Evolutionary conservation across 2,329 filamentous ascomycete genomes (phyloP).

Genomic region (Nemania sp.): DNA sequence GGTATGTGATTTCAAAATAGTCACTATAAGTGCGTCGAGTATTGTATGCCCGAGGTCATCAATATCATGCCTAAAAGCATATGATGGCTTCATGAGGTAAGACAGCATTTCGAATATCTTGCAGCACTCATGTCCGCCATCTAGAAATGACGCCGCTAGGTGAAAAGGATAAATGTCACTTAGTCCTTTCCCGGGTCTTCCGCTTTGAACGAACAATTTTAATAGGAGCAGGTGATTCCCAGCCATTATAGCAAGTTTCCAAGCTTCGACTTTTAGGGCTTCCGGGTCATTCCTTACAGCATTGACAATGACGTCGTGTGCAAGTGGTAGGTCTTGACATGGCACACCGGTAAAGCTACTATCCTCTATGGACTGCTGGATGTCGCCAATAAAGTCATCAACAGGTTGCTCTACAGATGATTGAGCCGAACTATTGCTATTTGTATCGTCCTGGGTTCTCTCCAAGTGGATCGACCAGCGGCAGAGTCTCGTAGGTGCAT

Average conservation of each 20-base stretch:
- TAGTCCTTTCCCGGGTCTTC: neutral
- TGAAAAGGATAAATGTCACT: slow-evolving; percentile 40
- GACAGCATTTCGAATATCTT: slow-evolving; percentile 16
- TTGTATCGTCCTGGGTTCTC: neutral
- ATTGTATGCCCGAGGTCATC: slow-evolving; percentile 43
- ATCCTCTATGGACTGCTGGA: neutral
- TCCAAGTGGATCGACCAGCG: slow-evolving; percentile 1
- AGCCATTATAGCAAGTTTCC: slow-evolving; percentile 33
- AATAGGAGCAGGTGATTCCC: slow-evolving; percentile 14
- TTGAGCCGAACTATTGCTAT: neutral
- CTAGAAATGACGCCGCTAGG: slow-evolving; percentile 42
- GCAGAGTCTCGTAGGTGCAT: neutral
- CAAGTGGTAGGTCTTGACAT: slow-evolving; percentile 19
- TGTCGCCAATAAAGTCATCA: neutral
- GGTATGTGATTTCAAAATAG: slow-evolving; percentile 44
- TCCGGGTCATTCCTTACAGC: slow-evolving; percentile 16
- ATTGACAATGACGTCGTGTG: slow-evolving; percentile 1
- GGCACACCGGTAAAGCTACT: slow-evolving; percentile 6
- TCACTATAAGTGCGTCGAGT: slow-evolving; percentile 44
- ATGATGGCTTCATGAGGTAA: neutral
- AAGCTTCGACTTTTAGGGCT: slow-evolving; percentile 11
- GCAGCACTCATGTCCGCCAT: slow-evolving; percentile 43
- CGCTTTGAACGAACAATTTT: neutral
- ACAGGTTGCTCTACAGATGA: too few species aligned
- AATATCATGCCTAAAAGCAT: slow-evolving; percentile 21